A percentile compares a stretch with the other conserved stretches of the same genome.
Evolutionary conservation across 495 filamentous ascomycete genomes (phyloP).

Genomic region (Xanthoparmelia taractica): DNA sequence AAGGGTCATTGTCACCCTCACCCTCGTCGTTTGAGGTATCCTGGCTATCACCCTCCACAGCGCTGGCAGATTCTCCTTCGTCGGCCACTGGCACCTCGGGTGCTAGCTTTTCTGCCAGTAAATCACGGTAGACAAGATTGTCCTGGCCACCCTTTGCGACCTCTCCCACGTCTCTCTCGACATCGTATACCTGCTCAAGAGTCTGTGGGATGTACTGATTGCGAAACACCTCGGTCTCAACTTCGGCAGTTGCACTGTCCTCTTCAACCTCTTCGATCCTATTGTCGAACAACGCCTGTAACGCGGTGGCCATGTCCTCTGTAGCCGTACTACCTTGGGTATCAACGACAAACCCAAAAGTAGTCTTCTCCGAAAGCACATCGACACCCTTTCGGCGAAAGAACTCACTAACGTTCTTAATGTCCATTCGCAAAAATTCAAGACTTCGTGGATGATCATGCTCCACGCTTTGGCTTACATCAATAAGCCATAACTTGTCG

Average conservation of each 20-base stretch:
- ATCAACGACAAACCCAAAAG: slow-evolving; percentile 73
- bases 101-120: slow-evolving; percentile 64
- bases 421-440: slow-evolving; percentile 93
- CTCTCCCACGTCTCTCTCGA: slow-evolving; percentile 79
- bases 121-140: slow-evolving; percentile 68
- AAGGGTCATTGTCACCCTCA: slow-evolving; percentile 41
- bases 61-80: slow-evolving; percentile 19
- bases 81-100: slow-evolving; percentile 38
- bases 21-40: slow-evolving; percentile 11
- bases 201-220: slow-evolving; percentile 94
- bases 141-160: slow-evolving; percentile 62
- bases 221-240: slow-evolving; percentile 85
- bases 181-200: slow-evolving; percentile 88
- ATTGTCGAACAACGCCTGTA: slow-evolving; percentile 44
- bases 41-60: slow-evolving; percentile 37
- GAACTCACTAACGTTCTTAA: slow-evolving; percentile 91
- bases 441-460: slow-evolving; percentile 87
- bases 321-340: slow-evolving; percentile 46
- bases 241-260: slow-evolving; percentile 42
- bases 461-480: slow-evolving; percentile 94
- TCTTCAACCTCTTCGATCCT: slow-evolving; percentile 38
- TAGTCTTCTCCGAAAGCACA: slow-evolving; percentile 58
- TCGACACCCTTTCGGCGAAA: slow-evolving; percentile 80
- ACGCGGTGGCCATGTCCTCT: slow-evolving; percentile 41
- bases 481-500: slow-evolving; percentile 79